These are phyloP conservation scores for Prunus padus DNA, from an alignment of 306 rosid species.

Conservation along the genomic window DNA sequence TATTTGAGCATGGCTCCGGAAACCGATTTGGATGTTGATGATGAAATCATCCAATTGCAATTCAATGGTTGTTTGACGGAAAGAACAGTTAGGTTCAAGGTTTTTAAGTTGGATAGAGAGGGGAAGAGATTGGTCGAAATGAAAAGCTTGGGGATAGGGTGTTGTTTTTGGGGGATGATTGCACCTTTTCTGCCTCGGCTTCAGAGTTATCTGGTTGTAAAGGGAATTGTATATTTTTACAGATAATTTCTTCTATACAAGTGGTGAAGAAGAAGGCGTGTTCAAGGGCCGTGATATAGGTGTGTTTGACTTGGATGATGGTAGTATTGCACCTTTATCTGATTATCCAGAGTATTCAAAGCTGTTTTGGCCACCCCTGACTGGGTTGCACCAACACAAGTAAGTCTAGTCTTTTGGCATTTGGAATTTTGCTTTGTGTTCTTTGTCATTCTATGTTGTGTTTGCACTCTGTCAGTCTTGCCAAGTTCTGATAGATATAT, in stretches of 20 bases:
- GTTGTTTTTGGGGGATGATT: constrained; percentile 75
- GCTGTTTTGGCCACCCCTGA: constrained; percentile 81
- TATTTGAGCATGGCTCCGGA: constrained; percentile 30
- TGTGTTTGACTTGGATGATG: constrained; percentile 49
- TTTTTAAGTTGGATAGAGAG: constrained; percentile 42
- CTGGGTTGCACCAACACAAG: constrained; percentile 46
- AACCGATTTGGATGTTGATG: constrained; percentile 10
- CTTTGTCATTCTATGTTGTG: not conserved
- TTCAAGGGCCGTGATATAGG: constrained; percentile 45
- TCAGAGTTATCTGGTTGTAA: constrained; percentile 38
- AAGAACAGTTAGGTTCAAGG: constrained; percentile 55
- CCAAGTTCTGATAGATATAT: not conserved
- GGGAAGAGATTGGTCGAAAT: constrained; percentile 58
- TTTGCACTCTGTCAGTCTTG: not conserved
- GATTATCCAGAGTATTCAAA: constrained; percentile 43
- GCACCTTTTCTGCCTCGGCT: constrained; percentile 55
- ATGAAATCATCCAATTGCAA: constrained; percentile 9
- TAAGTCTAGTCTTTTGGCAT: constrained; percentile 20
- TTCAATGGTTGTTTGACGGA: constrained; percentile 35
- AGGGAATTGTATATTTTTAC: constrained; percentile 69
- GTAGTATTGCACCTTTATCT: constrained; percentile 42
- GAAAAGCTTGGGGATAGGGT: constrained; percentile 51
- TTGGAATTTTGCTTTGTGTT: constrained; percentile 12
- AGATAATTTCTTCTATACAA: constrained; percentile 38
- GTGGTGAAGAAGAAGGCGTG: constrained; percentile 29